Base-by-base conservation (phyloP, 148 eudicot species). In the Salicornia ramosissima region DNA sequence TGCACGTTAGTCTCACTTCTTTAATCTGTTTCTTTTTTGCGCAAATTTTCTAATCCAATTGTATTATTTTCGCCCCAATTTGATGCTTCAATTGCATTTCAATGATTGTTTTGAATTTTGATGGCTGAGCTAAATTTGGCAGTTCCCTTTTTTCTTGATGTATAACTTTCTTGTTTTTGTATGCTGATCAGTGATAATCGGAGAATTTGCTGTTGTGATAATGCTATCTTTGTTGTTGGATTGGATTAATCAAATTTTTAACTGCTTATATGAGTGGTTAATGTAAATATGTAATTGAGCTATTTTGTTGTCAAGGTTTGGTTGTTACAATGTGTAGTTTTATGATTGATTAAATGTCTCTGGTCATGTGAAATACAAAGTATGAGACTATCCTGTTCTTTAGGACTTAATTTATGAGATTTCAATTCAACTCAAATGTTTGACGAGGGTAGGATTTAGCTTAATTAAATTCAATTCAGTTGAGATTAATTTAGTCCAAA, bases 1-100 rank as follows among this genome's bases (percentile, higher is more conserved):
- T 72, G 69, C 75, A 64, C 75, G 75, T 72, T 16, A 31, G 66
- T 70, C 68, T 46, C 53, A 56, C 5, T 67, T 49, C n/a, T 6
- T 29, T 8, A 26, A 29, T 22, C 42, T 1, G 18, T 4, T 47
- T 15, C 30, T 40, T 26, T 25, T n/a, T n/a, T n/a, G n/a, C n/a
- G n/a, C n/a, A n/a, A n/a, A 18, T 43, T 10, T 11, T 54, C 59
- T n/a, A 7, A 25, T 55, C 10, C 1, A 10, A 8, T 46, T 46
- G n/a, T 12, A 11, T 13, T 46, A 11, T 12, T 45, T 45, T 45
- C 3, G 2, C 15, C 16, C 21, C 10, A n/a, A 36, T 18, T 13
- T 11, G 1, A 7, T 18, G 39, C 42, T 60, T 29, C 13, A 9
- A 11, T 46, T 46, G 50, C 3, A 19, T 46, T 46, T 15, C 1